Conservation (phyloP, 1,284 basidiomycete genomes). For the Stereum hirsutum region DNA sequence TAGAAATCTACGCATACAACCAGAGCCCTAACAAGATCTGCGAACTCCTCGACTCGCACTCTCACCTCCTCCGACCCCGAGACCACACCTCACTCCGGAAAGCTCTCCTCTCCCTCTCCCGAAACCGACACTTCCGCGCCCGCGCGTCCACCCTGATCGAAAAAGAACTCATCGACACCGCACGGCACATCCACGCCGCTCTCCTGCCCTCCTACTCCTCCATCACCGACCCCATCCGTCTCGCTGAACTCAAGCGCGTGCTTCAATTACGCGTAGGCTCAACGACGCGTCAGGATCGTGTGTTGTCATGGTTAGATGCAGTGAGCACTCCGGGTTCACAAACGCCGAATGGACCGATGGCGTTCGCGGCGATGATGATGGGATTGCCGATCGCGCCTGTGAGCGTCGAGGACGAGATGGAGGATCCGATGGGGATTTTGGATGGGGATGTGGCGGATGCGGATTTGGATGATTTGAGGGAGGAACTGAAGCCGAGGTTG, state of each 20-base stretch:
- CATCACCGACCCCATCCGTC: constrained; percentile 31
- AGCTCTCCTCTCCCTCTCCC: constrained; percentile 30
- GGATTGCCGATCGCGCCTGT: constrained; percentile 39
- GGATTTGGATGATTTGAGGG: constrained; percentile 47
- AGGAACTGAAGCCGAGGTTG: constrained; percentile 48
- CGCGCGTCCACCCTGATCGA: constrained; percentile 36
- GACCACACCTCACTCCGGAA: constrained; percentile 36
- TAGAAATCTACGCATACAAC: constrained; percentile 38
- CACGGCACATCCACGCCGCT: constrained; percentile 29
- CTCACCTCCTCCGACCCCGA: constrained; percentile 47
- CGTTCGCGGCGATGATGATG: constrained; percentile 62
- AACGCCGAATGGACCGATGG: constrained; percentile 38
- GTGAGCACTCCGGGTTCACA: constrained; percentile 30
- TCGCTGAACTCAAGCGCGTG: constrained; percentile 33
- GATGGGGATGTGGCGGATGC: constrained; percentile 44
- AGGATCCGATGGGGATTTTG: constrained; percentile 33
- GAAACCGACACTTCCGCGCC: constrained; percentile 17
- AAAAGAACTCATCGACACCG: constrained; percentile 38
- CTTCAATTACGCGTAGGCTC: constrained; percentile 29
- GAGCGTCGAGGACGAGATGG: constrained; percentile 29
- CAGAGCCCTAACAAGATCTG: constrained; percentile 25
- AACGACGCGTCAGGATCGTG: constrained; percentile 30
- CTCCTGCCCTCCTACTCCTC: constrained; percentile 35
- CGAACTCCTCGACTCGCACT: constrained; percentile 32
- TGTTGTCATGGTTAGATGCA: constrained; percentile 44